phyloP scores from a whole-genome alignment of 192 early-diverging fungal genomes.

The Fimicolochytrium jonesii region DNA sequence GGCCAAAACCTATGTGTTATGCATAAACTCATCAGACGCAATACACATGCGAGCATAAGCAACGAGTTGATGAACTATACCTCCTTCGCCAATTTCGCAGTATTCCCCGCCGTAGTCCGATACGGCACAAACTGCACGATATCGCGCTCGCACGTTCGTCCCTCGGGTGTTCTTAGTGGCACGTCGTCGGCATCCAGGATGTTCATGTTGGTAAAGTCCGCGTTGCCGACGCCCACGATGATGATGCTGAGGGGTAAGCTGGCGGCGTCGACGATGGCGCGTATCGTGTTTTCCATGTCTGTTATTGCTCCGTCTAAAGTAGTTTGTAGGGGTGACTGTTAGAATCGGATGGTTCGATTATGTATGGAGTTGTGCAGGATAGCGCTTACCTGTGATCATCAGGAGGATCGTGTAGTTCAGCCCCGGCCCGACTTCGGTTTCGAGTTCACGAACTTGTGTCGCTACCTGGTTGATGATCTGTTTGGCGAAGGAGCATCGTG shows the following conservation, averaged over 20 bases:
- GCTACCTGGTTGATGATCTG: slow-evolving; percentile 21
- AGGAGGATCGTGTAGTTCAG: slow-evolving; percentile 7
- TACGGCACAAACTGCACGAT: slow-evolving; percentile 60
- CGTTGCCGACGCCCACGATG: slow-evolving; percentile 55
- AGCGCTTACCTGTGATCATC: slow-evolving; percentile 10
- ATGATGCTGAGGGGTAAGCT: slow-evolving; percentile 45
- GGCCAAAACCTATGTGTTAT: slow-evolving; percentile 35
- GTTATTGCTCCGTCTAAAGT: slow-evolving; percentile 10
- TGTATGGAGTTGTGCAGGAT: no score
- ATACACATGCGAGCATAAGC: not conserved
- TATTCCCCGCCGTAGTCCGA: slow-evolving; percentile 21
- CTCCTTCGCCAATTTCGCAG: slow-evolving; percentile 30
- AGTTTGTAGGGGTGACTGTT: no score
- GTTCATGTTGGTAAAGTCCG: slow-evolving; percentile 48
- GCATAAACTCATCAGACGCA: not conserved
- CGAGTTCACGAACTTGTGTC: not conserved
- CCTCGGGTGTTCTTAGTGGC: slow-evolving; percentile 1
- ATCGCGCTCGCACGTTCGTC: slow-evolving; percentile 35
- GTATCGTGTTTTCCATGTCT: slow-evolving; percentile 31
- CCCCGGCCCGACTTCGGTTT: not conserved
- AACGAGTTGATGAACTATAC: slow-evolving; percentile 1
- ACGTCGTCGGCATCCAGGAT: slow-evolving; percentile 47
- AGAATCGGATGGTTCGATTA: no score
- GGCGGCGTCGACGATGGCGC: slow-evolving; percentile 42
- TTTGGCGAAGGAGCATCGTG: not conserved